These are phyloP conservation scores for Fomitopsis schrenkii DNA, from an alignment of 1,284 basidiomycete genomes.

Conservation along the genomic window DNA sequence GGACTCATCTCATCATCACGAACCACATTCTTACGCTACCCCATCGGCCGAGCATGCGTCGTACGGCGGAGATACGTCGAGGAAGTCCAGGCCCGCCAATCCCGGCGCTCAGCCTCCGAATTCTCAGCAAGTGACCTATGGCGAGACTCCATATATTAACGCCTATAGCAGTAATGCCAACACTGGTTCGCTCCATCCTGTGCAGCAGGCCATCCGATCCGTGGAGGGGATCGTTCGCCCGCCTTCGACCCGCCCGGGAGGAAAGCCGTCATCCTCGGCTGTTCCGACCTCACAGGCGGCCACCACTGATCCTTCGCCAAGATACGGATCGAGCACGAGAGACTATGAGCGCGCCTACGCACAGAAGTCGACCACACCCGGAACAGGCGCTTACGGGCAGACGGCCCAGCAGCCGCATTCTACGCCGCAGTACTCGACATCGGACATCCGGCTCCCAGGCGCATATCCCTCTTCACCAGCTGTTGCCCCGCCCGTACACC, in stretches of 20 bases:
- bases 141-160: not conserved
- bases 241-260: not conserved
- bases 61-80: not conserved
- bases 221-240: conserved; percentile 7
- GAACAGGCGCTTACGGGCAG: not conserved
- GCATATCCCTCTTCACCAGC: not conserved
- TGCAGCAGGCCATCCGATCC: conserved; percentile 8
- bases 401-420: not conserved
- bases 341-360: not conserved
- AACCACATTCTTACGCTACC: not conserved
- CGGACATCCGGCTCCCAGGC: not conserved
- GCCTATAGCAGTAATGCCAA: not conserved
- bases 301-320: not conserved
- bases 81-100: not conserved
- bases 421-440: not conserved
- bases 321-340: not conserved
- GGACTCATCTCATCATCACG: not conserved
- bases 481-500: not conserved
- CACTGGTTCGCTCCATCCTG: conserved; percentile 3
- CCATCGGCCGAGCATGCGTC: not conserved
- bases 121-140: not conserved
- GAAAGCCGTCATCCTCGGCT: not conserved
- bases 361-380: not conserved
- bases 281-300: not conserved
- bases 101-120: not conserved